These are phyloP conservation scores for Pisolithus marmoratus DNA, from an alignment of 768 basidiomycete genomes.

Conservation along the genomic window DNA sequence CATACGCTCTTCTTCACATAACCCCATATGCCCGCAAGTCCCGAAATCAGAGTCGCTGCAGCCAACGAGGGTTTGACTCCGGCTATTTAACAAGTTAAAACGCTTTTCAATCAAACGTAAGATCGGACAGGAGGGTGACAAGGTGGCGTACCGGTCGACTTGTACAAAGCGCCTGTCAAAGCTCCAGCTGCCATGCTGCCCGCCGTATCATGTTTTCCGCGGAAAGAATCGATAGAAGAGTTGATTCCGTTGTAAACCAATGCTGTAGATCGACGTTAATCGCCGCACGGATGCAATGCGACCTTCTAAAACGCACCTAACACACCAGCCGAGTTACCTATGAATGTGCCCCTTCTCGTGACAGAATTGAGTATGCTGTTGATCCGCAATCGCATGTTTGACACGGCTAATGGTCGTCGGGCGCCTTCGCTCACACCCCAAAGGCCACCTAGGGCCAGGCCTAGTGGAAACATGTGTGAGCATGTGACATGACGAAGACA, in stretches of 20 bases:
- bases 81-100: constrained; percentile 49
- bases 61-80: constrained; percentile 86
- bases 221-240: constrained; percentile 82
- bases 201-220: constrained; percentile 87
- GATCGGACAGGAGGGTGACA: constrained; percentile 20
- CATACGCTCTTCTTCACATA: constrained; percentile 87
- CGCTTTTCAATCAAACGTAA: constrained; percentile 33
- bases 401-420: constrained; percentile 78
- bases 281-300: constrained; percentile 22
- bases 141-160: constrained; percentile 76
- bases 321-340: constrained; percentile 97
- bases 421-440: constrained; percentile 97
- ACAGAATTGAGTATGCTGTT: constrained; percentile 96
- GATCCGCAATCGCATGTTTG: constrained; percentile 83
- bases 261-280: constrained; percentile 51
- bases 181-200: constrained; percentile 93
- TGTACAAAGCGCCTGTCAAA: constrained; percentile 86
- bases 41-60: constrained; percentile 85
- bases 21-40: constrained; percentile 90
- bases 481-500: constrained; percentile 78
- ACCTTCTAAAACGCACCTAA: constrained; percentile 65
- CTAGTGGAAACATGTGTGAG: constrained; percentile 60
- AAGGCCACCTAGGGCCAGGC: constrained; percentile 88
- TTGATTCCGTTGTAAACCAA: constrained; percentile 96
- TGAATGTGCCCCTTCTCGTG: constrained; percentile 93